Percentiles rank a stretch among this genome's conserved stretches.
phyloP scores from a whole-genome alignment of 768 basidiomycete species.

The Trametopsis cervina region DNA sequence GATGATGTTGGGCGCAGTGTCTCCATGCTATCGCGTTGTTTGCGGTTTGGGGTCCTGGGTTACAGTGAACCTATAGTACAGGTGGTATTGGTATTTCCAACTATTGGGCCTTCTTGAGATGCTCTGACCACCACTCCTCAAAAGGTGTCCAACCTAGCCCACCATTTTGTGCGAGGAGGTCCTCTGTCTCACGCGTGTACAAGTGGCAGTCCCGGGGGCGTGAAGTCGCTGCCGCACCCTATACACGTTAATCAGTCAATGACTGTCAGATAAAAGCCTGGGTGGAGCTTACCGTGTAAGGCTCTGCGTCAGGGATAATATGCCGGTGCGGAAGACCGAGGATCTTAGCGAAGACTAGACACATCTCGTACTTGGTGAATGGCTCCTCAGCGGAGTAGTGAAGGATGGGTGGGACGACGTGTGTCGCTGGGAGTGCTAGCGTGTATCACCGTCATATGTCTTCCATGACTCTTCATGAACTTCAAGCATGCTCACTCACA shows the following conservation, averaged over 20 bases:
- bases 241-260: not conserved
- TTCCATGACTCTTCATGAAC: too few species aligned
- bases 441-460: too few species aligned
- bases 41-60: too few species aligned
- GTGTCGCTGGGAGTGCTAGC: slow-evolving; percentile 28
- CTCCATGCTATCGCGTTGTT: too few species aligned
- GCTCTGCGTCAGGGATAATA: slow-evolving; percentile 64
- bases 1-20: too few species aligned
- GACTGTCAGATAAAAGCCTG: not conserved
- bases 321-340: slow-evolving; percentile 67
- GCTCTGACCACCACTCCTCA: slow-evolving; percentile 76
- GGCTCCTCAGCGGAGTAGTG: slow-evolving; percentile 83
- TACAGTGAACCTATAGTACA: too few species aligned
- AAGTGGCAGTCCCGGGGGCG: slow-evolving; percentile 80
- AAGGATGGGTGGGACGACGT: slow-evolving; percentile 58
- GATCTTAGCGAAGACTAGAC: slow-evolving; percentile 66
- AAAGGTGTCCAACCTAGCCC: slow-evolving; percentile 62
- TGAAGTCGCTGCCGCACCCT: slow-evolving; percentile 48
- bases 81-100: too few species aligned
- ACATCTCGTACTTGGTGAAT: slow-evolving; percentile 92
- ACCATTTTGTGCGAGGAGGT: slow-evolving; percentile 37
- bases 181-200: slow-evolving; percentile 68
- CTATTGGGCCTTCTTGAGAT: slow-evolving; percentile 26
- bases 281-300: slow-evolving; percentile 40
- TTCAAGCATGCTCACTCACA: slow-evolving; percentile 38